phyloP scores from a whole-genome alignment of 2,329 filamentous ascomycete genomes.

The Neopestalotiopsis sp. region DNA sequence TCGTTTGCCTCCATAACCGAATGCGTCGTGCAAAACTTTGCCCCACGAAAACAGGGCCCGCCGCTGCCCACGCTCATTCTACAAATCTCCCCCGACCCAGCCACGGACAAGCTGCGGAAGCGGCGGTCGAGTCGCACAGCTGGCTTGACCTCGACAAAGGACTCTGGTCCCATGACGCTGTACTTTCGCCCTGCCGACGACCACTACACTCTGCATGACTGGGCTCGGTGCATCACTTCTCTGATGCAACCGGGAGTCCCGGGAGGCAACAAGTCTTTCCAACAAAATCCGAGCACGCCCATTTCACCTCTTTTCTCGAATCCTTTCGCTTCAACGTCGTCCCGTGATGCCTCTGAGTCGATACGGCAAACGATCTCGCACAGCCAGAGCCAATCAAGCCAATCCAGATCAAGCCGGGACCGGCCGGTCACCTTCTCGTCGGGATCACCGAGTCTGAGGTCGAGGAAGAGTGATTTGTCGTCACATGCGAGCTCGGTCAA shows the following conservation, averaged over 20 bases:
- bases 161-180: constrained; percentile 53
- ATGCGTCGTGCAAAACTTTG: constrained; percentile 63
- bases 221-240: constrained; percentile 59
- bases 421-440: constrained; percentile 59
- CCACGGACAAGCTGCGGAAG: constrained; percentile 65
- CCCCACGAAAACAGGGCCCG: constrained; percentile 67
- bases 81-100: constrained; percentile 55
- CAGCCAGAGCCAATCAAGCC: constrained; percentile 54
- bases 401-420: constrained; percentile 53
- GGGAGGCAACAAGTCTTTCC: constrained; percentile 39
- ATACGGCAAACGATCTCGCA: constrained; percentile 48
- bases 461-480: constrained; percentile 67
- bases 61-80: constrained; percentile 65
- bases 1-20: constrained; percentile 57
- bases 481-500: constrained; percentile 59
- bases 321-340: constrained; percentile 48
- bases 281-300: constrained; percentile 58
- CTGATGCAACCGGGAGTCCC: constrained; percentile 46
- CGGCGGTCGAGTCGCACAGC: constrained; percentile 68
- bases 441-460: constrained; percentile 65
- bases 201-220: constrained; percentile 61
- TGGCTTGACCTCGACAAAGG: constrained; percentile 58
- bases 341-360: constrained; percentile 48
- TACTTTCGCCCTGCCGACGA: constrained; percentile 65
- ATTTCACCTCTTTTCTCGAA: constrained; percentile 60